Evolutionary conservation across 441 rosid species (phyloP), one percentile per base, ranked within the genome.

Genomic region (Syzygium malaccense): DNA sequence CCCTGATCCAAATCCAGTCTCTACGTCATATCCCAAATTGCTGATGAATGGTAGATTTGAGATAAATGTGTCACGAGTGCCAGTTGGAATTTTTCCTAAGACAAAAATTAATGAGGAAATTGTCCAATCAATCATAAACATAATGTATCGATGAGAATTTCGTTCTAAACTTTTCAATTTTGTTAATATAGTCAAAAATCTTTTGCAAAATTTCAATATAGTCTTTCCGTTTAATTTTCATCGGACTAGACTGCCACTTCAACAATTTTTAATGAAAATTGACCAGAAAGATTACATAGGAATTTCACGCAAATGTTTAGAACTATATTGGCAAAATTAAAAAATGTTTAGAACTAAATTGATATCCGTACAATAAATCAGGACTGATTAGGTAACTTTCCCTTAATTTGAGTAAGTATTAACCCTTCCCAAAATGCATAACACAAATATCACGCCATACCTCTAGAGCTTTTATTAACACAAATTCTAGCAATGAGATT

Each of bases 201-300:
- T 28, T 60, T 0, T 0, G 0, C 3, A 2, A 28, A 60, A 60
- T 60, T 60, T 28, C 1, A 28, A 28, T 60, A 1, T 28, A 3
- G 0, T 14, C 32, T 4, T 60, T 6, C 0, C 6, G 0, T 0
- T 28, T 17, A 60, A 60, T 14, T 45, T 45, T 45, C 48, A 45
- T 45, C 9, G 48, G 48, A 12, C 7, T 12, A 1, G 2, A 58
- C 28, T 26, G 30, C 15, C 6, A 8, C 30, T 28, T 60, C 4
- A 0, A 1, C 0, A 0, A 60, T 28, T 28, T 60, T 2, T 32
- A 15, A 15, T 1, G 8, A 64, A 64, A n/a, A n/a, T 64, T 15
- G 3, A 64, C 1, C 17, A 14, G 0, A 28, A 60, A 28, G 8
- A 60, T 7, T 14, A 28, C 2, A 60, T 60, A 5, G 18, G 1